These are phyloP conservation scores for Cladosporium sp. DNA, from an alignment of 2,329 filamentous ascomycete species.

Conservation along the genomic window DNA sequence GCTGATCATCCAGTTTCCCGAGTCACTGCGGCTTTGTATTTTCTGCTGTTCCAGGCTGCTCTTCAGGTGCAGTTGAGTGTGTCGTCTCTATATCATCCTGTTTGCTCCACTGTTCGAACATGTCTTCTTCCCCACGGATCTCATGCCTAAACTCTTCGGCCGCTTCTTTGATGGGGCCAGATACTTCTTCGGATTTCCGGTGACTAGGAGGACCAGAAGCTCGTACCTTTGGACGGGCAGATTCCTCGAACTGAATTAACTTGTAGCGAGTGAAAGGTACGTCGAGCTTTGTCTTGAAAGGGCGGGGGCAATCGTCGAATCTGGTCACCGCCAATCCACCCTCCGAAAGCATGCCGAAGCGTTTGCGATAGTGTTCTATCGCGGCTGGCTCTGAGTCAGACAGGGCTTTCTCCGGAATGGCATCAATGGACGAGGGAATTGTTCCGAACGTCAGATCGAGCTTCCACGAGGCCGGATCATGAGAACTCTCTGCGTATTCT, in stretches of 20 bases:
- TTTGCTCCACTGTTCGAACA: too few relatives aligned
- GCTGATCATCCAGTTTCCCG: background rate
- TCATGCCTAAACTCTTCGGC: too few relatives aligned
- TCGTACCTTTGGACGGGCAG: background rate
- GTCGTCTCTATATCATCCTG: too few relatives aligned
- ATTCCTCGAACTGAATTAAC: background rate
- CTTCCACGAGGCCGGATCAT: constrained; percentile 17
- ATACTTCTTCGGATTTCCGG: too few relatives aligned
- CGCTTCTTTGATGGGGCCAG: too few relatives aligned
- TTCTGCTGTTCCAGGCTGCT: background rate
- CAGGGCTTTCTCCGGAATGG: constrained; percentile 13
- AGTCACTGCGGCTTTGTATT: background rate
- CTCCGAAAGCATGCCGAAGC: constrained; percentile 61
- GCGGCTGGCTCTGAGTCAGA: constrained; percentile 13
- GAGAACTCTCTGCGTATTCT: too few relatives aligned
- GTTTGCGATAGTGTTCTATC: constrained; percentile 24
- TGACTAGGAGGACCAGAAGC: too few relatives aligned
- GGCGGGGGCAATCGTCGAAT: constrained; percentile 24
- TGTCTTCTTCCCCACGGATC: too few relatives aligned
- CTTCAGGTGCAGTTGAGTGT: too few relatives aligned
- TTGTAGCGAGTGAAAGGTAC: constrained; percentile 2
- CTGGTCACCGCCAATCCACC: constrained; percentile 48
- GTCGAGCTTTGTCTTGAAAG: constrained; percentile 11
- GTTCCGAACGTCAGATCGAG: constrained; percentile 34
- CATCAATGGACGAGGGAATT: constrained; percentile 43